phyloP scores from a whole-genome alignment of 2,329 filamentous ascomycete species.

The Verticillium albo-atrum region DNA sequence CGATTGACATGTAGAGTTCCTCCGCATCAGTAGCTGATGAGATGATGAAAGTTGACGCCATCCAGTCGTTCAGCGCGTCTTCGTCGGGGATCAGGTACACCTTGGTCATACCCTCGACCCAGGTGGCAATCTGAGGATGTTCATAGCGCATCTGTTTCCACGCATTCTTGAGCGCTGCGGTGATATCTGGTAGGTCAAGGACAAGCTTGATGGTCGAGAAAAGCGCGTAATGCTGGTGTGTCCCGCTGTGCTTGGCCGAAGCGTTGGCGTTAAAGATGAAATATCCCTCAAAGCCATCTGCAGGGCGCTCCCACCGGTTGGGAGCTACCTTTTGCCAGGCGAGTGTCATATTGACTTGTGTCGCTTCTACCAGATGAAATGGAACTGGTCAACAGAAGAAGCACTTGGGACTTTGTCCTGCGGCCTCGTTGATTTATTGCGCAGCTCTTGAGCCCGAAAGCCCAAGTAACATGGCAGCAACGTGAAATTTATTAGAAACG shows the following conservation, averaged over 20 bases:
- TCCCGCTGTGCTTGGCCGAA: slow-evolving; percentile 3
- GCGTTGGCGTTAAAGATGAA: slow-evolving; percentile 5
- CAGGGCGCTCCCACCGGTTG: slow-evolving; percentile 6
- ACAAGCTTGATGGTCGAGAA: slow-evolving; percentile 7
- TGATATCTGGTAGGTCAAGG: background rate
- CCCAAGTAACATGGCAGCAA: too few species aligned
- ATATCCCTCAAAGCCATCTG: slow-evolving; percentile 9
- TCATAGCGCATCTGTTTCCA: slow-evolving; percentile 19
- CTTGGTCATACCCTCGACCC: slow-evolving; percentile 4
- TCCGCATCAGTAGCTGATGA: too few species aligned
- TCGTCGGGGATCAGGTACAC: slow-evolving; percentile 15
- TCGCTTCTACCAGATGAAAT: too few species aligned
- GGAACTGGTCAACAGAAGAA: too few species aligned
- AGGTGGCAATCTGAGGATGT: slow-evolving; percentile 17
- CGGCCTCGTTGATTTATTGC: too few species aligned
- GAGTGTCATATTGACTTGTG: background rate
- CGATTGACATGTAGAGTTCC: too few species aligned
- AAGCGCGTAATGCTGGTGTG: slow-evolving; percentile 8
- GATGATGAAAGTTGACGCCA: slow-evolving; percentile 5
- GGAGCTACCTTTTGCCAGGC: background rate
- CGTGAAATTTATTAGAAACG: too few species aligned
- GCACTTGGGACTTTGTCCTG: too few species aligned
- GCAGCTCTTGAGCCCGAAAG: too few species aligned
- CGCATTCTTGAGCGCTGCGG: slow-evolving; percentile 14
- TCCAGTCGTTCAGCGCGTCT: slow-evolving; percentile 7